phyloP scores from a whole-genome alignment of 2,329 filamentous ascomycete species.

The Raffaelea arxii region DNA sequence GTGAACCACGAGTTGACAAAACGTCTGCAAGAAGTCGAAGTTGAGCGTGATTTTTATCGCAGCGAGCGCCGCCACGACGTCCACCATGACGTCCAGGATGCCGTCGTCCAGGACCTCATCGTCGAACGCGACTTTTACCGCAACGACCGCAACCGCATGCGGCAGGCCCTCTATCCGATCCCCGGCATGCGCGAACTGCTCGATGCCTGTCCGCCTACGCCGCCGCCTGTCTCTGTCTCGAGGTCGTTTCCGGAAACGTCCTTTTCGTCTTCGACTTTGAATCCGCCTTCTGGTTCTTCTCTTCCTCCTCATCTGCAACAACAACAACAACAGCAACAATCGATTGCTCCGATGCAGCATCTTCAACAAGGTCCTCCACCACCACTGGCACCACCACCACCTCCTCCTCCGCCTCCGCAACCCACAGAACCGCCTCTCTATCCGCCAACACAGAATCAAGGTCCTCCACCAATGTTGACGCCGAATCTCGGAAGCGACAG shows the following conservation, averaged over 20 bases:
- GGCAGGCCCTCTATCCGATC: constrained; percentile 53
- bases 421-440: neutral
- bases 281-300: no score
- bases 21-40: constrained; percentile 41
- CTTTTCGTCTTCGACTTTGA: neutral
- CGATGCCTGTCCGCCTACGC: constrained; percentile 34
- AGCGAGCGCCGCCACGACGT: constrained; percentile 62
- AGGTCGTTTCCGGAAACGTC: constrained; percentile 1
- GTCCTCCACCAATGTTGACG: neutral
- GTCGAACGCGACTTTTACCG: constrained; percentile 66
- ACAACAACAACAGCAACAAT: neutral
- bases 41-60: constrained; percentile 64
- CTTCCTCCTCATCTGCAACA: constrained; percentile 1
- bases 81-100: no score
- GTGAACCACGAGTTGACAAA: constrained; percentile 56
- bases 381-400: neutral
- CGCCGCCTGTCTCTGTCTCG: constrained; percentile 26
- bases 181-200: constrained; percentile 45
- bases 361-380: neutral
- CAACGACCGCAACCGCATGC: constrained; percentile 60
- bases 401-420: neutral
- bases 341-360: neutral
- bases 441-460: neutral
- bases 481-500: neutral
- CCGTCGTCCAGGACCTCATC: constrained; percentile 42